A percentile compares a stretch with the other conserved stretches of the same genome.
Conservation (phyloP, 441 rosid species). For the Arabidopsis hybrid region DNA sequence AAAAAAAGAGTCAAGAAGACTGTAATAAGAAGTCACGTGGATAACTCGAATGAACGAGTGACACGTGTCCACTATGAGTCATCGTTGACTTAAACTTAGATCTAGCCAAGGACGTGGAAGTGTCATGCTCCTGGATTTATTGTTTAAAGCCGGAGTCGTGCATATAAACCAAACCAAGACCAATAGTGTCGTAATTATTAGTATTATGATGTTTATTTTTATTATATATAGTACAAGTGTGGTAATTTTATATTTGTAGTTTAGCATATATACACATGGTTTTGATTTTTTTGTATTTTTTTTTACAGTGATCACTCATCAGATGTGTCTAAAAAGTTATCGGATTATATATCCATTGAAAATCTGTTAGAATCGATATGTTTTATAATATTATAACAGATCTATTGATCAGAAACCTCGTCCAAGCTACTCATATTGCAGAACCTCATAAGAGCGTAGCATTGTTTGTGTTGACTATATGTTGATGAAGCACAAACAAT, state of each 20-base stretch:
- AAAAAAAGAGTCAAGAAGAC: not conserved
- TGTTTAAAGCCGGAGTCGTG: slow-evolving; percentile 23
- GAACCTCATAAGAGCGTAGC: too few species aligned
- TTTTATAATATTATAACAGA: too few species aligned
- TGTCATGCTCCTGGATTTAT: slow-evolving; percentile 16
- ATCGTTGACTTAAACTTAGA: slow-evolving; percentile 34
- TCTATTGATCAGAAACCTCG: too few species aligned
- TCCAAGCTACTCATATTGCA: too few species aligned
- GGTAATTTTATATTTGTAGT: not conserved
- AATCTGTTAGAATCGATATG: too few species aligned
- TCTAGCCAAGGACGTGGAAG: slow-evolving; percentile 17
- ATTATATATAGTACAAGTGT: not conserved
- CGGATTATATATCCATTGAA: too few species aligned
- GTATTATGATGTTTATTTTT: not conserved
- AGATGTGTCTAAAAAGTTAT: too few species aligned
- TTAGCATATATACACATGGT: slow-evolving; percentile 23
- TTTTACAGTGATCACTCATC: too few species aligned
- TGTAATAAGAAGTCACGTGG: slow-evolving; percentile 5
- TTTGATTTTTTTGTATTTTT: not conserved
- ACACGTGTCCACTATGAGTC: slow-evolving; percentile 33
- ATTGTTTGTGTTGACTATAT: too few species aligned
- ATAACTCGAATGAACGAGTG: not conserved
- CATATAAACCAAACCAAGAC: not conserved
- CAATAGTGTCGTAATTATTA: too few species aligned
- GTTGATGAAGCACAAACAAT: too few species aligned